Base-by-base conservation (phyloP, 768 basidiomycete species). In the Coprinopsis strossmayeri region DNA sequence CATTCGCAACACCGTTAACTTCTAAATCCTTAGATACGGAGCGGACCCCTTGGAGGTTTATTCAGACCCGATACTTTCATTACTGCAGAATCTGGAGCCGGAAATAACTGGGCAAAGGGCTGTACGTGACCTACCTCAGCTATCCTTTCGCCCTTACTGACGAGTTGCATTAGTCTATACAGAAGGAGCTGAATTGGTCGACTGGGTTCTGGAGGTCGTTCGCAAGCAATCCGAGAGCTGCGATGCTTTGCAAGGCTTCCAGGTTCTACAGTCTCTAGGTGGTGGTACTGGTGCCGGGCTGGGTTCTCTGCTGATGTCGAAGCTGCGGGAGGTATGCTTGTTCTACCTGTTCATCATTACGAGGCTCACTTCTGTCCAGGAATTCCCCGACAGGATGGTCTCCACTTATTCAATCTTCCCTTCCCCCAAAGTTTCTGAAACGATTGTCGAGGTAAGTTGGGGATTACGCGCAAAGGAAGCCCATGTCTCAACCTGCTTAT, bases 81-180 rank as follows among this genome's bases (percentile, higher is more conserved):
- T 40, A 77, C 78, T 30, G 75, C 81, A 1, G 67, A 75, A 34
- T 64, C 66, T 1, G 76, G 77, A n/a, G 78, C 92, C 0, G 93
- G 92, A 15, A 96, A 97, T 59, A 95, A 94, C 54, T 96, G 91
- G 88, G 92, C 91, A 13, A 95, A 96, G 69, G 91, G 89, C 76
- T 89, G 88, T 89, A 57, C 68, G 84, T 70, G 34, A 38, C 5
- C 17, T 5, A 11, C 9, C 17, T 17, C 17, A 11, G 5, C 18
- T 38, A 5, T 17, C 17, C 5, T 38, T 38, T 18, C 10, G 35
- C 18, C 17, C 9, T 38, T 17, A 38, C 35, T 38, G 35, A 10
- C 9, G 5, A 7, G 9, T 38, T 44, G 28, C 26, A 27, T 54
- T 50, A 89, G 87, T 81, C 65, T 95, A 94, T 60, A 95, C 91